phyloP scores from a whole-genome alignment of 2,329 filamentous ascomycete species.

The Lecanicillium sp. region DNA sequence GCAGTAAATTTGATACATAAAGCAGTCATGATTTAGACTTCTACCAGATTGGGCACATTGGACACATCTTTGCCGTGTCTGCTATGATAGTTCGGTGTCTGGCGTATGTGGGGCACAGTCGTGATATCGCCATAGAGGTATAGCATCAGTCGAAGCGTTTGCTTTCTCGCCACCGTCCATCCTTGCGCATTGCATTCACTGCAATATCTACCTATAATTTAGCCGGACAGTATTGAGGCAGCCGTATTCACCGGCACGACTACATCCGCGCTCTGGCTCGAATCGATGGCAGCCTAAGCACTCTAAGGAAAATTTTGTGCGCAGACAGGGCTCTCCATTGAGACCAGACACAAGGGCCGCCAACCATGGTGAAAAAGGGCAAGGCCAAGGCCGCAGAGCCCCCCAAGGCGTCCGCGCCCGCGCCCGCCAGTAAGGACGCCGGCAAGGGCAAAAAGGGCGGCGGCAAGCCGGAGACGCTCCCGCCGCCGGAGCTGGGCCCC shows the following conservation, averaged over 20 bases:
- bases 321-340: neutral
- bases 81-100: neutral
- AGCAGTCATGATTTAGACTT: too few species aligned
- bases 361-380: conserved; percentile 45
- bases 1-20: too few species aligned
- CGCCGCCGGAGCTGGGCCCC: conserved; percentile 27
- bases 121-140: neutral
- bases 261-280: neutral
- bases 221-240: neutral
- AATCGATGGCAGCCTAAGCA: conserved; percentile 6
- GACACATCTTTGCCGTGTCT: neutral
- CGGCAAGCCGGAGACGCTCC: conserved; percentile 30
- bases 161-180: neutral
- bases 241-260: too few species aligned
- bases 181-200: too few species aligned
- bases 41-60: too few species aligned
- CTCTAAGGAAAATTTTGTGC: conserved; percentile 3
- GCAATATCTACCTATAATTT: too few species aligned
- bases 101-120: conserved; percentile 3
- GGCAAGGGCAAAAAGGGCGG: conserved; percentile 51
- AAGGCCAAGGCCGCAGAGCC: conserved; percentile 43
- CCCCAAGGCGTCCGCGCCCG: conserved; percentile 25
- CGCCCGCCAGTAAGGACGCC: conserved; percentile 39
- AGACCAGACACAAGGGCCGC: neutral
- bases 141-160: neutral